Conservation (phyloP, 2,329 filamentous ascomycete genomes). For the Biscogniauxia mediterranea region DNA sequence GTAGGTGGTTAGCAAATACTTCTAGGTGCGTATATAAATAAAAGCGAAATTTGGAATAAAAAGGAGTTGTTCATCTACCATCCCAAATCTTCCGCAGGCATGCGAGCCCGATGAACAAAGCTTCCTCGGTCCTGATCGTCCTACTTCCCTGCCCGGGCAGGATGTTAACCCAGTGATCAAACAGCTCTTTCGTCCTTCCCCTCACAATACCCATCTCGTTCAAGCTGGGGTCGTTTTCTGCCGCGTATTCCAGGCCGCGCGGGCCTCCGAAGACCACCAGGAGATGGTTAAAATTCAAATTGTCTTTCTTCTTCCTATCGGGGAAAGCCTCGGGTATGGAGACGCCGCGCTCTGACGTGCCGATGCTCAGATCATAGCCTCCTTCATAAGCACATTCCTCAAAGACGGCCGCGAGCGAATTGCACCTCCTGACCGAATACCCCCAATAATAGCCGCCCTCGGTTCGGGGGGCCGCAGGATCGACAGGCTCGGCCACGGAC, state of each 20-base stretch:
- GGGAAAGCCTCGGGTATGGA: conserved; percentile 48
- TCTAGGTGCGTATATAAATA: background rate
- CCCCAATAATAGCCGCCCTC: conserved; percentile 87
- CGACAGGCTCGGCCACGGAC: conserved; percentile 57
- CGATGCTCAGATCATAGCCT: conserved; percentile 80
- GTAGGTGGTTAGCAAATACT: too few species aligned
- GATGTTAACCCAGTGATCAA: conserved; percentile 83
- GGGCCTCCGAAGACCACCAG: conserved; percentile 80
- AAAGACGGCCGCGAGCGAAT: conserved; percentile 69
- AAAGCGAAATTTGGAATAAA: background rate
- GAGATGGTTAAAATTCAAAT: conserved; percentile 63
- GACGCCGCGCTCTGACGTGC: conserved; percentile 75
- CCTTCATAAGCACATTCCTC: conserved; percentile 72
- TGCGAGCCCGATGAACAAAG: conserved; percentile 73
- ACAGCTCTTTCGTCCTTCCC: conserved; percentile 65
- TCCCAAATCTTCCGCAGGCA: conserved; percentile 61
- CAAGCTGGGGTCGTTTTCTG: conserved; percentile 58
- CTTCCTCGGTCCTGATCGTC: conserved; percentile 82
- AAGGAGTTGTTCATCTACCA: conserved; percentile 15
- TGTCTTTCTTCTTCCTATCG: conserved; percentile 35
- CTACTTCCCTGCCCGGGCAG: conserved; percentile 77
- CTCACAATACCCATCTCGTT: conserved; percentile 61
- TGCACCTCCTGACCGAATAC: conserved; percentile 66
- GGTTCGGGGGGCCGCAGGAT: conserved; percentile 67
- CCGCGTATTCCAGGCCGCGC: conserved; percentile 73